A percentile compares a stretch with the other conserved stretches of the same genome.
phyloP scores from a whole-genome alignment of 2,329 filamentous ascomycete genomes.

The Aureobasidium lini region DNA sequence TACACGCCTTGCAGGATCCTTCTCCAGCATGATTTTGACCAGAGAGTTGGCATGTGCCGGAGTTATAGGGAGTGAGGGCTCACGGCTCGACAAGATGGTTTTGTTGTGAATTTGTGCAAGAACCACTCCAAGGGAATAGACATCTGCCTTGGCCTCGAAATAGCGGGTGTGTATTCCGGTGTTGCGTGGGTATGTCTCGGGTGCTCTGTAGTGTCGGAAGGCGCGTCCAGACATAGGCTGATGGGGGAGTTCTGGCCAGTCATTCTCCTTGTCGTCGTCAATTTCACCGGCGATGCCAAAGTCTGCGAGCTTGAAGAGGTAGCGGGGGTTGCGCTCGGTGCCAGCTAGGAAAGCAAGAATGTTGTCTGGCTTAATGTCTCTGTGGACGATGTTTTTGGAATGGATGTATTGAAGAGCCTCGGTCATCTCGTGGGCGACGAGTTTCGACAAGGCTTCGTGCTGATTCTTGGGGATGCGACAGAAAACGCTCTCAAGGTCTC shows the following conservation, averaged over 20 bases:
- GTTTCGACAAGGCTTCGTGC: neutral
- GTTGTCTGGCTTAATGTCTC: slow-evolving; percentile 13
- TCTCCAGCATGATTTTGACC: neutral
- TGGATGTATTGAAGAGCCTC: slow-evolving; percentile 2
- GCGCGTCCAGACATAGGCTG: neutral
- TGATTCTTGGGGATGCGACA: neutral
- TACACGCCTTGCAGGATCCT: neutral
- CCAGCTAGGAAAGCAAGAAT: slow-evolving; percentile 2
- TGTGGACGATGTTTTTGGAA: neutral
- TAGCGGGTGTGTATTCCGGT: neutral
- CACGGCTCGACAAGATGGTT: neutral
- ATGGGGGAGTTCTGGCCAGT: neutral
- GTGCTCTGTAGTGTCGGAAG: neutral
- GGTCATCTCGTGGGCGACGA: neutral
- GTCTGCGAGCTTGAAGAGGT: slow-evolving; percentile 4
- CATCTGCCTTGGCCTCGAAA: neutral
- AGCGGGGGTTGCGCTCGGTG: neutral
- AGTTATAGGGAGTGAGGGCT: neutral
- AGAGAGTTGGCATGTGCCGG: neutral
- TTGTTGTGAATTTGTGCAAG: neutral
- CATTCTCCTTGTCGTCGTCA: neutral
- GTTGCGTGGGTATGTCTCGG: neutral
- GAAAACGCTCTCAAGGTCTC: neutral
- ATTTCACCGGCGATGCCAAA: neutral
- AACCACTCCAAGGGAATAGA: neutral